Evolutionary conservation across 805 yeast species (phyloP), one percentile per base, ranked within the genome.

Genomic region (Peterozyma xylosa): DNA sequence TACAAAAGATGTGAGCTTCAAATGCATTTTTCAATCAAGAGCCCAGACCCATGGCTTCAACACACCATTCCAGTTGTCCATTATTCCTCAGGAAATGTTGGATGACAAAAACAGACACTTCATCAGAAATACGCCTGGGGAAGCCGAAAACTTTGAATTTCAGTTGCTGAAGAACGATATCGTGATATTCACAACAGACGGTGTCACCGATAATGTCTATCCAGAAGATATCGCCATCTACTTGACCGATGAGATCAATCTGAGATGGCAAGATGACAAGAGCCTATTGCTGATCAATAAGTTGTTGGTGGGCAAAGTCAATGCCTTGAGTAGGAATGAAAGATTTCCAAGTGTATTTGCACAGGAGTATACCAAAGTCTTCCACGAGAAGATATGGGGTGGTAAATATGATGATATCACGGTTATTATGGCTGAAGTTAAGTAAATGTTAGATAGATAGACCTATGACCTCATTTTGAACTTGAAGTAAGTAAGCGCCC

Each of bases 381-480:
- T 87, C 1, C 84, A 84, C 3, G 83, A 80, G 55, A 67, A 71
- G 37, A 85, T 86, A 56, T 69, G 78, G 46, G 98, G 99, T 32
- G 99, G 99, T 11, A 91, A 91, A 65, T 95, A 89, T 38, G 99
- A 91, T 64, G 99, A 91, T 62, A 84, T 93, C 34, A 88, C 98
- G 1, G 77, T 84, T 14, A 83, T 90, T 1, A 71, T 86, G 55
- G 80, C 88, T 37, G 74, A 77, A 55, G 88, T 86, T 30, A 21
- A 21, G 27, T 21, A 21, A 7, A 21, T 21, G 27, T 21, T 21
- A 21, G 27, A 21, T 21, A 21, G 27, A 21, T 7, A 21, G 27
- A 21, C 27, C 27, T 21, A 21, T 21, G 27, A 21, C 27, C 27
- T 21, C 27, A 21, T 21, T 21, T 21, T 7, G 27, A 21, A 21